Evolutionary conservation across 2,329 filamentous ascomycete genomes (phyloP).

Genomic region (Ophiostoma pallidulum): DNA sequence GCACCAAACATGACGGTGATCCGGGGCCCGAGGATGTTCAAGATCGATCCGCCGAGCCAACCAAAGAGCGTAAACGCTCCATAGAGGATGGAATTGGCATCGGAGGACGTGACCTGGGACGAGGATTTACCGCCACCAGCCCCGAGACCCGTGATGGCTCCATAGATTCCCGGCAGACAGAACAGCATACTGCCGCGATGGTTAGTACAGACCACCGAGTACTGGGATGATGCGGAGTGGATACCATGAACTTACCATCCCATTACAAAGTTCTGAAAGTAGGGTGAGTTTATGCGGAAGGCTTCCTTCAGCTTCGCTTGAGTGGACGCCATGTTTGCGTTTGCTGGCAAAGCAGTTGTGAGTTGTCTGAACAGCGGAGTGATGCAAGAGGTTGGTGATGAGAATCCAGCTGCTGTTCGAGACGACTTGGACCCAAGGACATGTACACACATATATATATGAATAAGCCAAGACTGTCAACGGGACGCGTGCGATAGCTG

Average conservation of each 20-base stretch:
- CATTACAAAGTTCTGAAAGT: neutral
- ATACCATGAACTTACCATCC: conserved; percentile 19
- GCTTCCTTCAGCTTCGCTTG: neutral
- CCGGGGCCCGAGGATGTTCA: conserved; percentile 16
- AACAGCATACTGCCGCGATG: conserved; percentile 25
- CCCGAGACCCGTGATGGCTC: conserved; percentile 8
- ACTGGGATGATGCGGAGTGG: no score
- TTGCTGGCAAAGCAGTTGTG: neutral
- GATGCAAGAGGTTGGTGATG: no score
- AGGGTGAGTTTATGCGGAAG: neutral
- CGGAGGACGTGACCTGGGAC: neutral
- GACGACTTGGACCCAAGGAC: no score
- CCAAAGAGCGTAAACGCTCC: conserved; percentile 11
- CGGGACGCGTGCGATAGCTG: no score
- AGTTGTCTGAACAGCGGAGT: no score
- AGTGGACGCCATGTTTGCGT: neutral
- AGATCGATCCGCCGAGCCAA: conserved; percentile 12
- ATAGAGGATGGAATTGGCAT: conserved; percentile 6
- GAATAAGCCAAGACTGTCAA: no score
- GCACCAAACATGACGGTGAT: conserved; percentile 15
- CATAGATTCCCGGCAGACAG: conserved; percentile 9
- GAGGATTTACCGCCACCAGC: conserved; percentile 6
- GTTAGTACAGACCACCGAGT: no score
- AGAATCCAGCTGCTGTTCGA: no score
- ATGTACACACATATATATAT: no score